Percentiles rank a stretch among this genome's conserved stretches.
phyloP scores from a whole-genome alignment of 2,329 filamentous ascomycete species.

The Periconia sp. region DNA sequence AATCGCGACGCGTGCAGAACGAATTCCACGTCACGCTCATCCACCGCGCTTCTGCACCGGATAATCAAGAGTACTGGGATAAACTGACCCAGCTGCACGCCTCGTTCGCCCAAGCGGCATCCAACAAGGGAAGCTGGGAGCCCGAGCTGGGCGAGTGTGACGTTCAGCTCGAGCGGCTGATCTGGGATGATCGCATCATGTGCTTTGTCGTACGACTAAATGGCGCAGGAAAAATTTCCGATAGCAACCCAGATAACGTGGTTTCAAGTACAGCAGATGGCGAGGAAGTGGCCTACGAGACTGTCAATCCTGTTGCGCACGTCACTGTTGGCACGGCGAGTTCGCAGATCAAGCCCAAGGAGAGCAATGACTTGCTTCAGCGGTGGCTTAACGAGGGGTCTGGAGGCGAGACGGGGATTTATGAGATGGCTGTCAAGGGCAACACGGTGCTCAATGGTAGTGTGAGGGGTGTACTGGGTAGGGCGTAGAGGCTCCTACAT shows the following conservation, averaged over 20 bases:
- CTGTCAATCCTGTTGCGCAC: conserved; percentile 80
- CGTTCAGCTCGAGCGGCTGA: conserved; percentile 68
- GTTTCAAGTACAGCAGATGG: too few species aligned
- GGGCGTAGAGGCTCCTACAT: conserved; percentile 22
- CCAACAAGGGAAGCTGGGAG: conserved; percentile 49
- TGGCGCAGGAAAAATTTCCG: too few species aligned
- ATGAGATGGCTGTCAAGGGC: conserved; percentile 60
- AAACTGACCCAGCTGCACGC: conserved; percentile 68
- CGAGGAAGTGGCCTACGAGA: conserved; percentile 61
- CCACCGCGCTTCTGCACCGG: conserved; percentile 70
- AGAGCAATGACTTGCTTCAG: conserved; percentile 85
- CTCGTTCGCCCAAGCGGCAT: conserved; percentile 32
- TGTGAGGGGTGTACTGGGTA: conserved; percentile 53
- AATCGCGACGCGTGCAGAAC: conserved; percentile 76
- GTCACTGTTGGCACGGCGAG: conserved; percentile 87
- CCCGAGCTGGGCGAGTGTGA: conserved; percentile 68
- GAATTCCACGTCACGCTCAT: conserved; percentile 94
- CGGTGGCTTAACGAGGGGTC: conserved; percentile 72
- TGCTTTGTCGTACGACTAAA: conserved; percentile 76
- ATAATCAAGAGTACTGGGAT: conserved; percentile 76
- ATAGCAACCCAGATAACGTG: too few species aligned
- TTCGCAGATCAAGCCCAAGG: conserved; percentile 80
- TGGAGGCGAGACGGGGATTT: conserved; percentile 59
- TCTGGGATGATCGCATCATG: conserved; percentile 90
- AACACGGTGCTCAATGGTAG: conserved; percentile 62